Base-by-base conservation (phyloP, 352 stramenopile genomes). In the Phytophthora fragariae region DNA sequence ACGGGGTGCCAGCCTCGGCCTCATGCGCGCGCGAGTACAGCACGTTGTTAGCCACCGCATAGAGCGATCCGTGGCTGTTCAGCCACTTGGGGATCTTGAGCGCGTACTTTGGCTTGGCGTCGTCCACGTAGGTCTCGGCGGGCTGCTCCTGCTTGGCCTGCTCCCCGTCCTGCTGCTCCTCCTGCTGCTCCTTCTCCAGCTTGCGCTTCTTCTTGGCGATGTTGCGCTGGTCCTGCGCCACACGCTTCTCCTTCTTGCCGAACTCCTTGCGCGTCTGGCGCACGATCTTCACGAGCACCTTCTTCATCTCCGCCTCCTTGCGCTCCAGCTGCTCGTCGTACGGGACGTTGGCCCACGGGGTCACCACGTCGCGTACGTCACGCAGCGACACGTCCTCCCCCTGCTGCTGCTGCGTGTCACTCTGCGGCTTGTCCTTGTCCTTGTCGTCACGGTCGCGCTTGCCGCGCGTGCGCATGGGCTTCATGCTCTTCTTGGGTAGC, bases 301-400 rank as follows among this genome's bases (percentile, higher is more conserved):
- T 94, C 81, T 94, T 95, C 92, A 97, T 97, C 75, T 94, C 89
- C 57, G 85, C 70, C 55, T 97, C 90, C 65, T 97, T 97, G 61
- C 84, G 86, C 62, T 91, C 77, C 35, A 96, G 69, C 64, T 97
- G 92, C 73, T 96, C 86, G 7, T 88, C 81, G 61, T 97, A 97
- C 15, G 84, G 76, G 7, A 97, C 75, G 39, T 80, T 73, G 10
- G 85, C 88, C 90, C 90, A 97, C 27, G 92, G 92, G 27, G 90
- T 95, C 57, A 96, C 90, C 11, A 93, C 87, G 19, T 97, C 85
- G 21, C 82, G 77, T 21, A 90, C 89, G 41, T 92, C 77, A 57
- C 81, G 87, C 2, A 74, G 68, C 8, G 49, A 68, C 0, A 80
- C 63, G 2, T 76, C 68, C 39, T 71, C 56, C 33, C 76, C 53